These are phyloP conservation scores for Solanum peruvianum DNA, from an alignment of 257 asterid genomes.

Conservation along the genomic window DNA sequence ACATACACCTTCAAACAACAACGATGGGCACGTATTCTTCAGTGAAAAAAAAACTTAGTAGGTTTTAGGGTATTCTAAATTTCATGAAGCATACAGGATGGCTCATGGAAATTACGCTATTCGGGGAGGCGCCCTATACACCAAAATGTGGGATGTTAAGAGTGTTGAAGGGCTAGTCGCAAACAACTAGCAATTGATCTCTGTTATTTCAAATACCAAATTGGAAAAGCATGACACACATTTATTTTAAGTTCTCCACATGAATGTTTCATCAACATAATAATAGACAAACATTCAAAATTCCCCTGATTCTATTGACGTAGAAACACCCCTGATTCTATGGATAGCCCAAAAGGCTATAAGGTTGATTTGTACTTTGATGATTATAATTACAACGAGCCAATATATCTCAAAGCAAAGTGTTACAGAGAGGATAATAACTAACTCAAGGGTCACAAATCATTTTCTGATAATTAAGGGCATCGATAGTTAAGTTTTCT, in stretches of 20 bases:
- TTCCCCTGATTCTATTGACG: not conserved
- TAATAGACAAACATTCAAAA: not conserved
- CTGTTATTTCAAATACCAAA: not conserved
- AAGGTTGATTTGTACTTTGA: not conserved
- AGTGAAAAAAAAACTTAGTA: not conserved
- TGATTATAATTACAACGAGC: not conserved
- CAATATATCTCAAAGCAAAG: not conserved
- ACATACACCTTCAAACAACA: not conserved
- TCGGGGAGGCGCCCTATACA: not conserved
- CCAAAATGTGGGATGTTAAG: not conserved
- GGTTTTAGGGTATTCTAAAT: not conserved
- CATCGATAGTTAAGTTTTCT: not conserved
- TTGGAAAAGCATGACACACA: not conserved
- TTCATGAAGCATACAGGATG: not conserved
- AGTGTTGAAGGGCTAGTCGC: not conserved
- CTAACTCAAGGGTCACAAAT: not conserved
- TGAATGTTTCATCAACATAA: not conserved
- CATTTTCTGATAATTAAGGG: not conserved
- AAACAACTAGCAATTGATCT: no score
- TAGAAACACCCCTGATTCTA: not conserved
- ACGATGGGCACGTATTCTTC: not conserved
- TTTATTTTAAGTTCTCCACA: not conserved
- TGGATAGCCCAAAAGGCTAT: not conserved
- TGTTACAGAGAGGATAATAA: not conserved
- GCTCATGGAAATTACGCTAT: not conserved